Evolutionary conservation across 1,284 basidiomycete genomes (phyloP).

Genomic region (Austroboletus olivaceoglutinosus): DNA sequence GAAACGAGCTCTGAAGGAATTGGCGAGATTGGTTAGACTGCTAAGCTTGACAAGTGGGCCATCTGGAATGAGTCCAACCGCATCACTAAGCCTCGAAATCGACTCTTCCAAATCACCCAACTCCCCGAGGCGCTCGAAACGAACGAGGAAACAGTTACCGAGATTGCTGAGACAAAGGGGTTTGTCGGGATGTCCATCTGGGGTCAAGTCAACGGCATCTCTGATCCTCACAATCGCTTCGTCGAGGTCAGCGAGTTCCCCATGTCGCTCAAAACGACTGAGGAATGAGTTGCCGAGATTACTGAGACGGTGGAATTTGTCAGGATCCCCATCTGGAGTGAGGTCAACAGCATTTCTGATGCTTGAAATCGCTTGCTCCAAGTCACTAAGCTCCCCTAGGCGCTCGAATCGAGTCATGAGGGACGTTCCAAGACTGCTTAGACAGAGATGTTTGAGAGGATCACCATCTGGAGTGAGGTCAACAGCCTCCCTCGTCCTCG

Average conservation of each 20-base stretch:
- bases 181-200: neutral
- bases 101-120: neutral
- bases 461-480: neutral
- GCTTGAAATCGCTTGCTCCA: neutral
- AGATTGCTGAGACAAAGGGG: neutral
- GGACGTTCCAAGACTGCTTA: neutral
- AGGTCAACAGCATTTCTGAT: neutral
- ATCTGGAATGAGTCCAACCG: neutral
- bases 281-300: neutral
- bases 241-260: neutral
- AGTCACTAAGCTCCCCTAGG: neutral
- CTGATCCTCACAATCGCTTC: neutral
- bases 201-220: neutral
- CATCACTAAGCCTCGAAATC: neutral
- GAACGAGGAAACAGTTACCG: neutral
- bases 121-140: neutral
- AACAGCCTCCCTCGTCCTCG: neutral
- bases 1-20: neutral
- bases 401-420: neutral
- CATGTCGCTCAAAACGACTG: neutral
- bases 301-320: neutral
- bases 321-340: neutral
- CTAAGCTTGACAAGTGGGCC: neutral
- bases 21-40: neutral
- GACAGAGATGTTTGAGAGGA: neutral